Evolutionary conservation across 768 basidiomycete species (phyloP).

Genomic region (Russula olivacea): DNA sequence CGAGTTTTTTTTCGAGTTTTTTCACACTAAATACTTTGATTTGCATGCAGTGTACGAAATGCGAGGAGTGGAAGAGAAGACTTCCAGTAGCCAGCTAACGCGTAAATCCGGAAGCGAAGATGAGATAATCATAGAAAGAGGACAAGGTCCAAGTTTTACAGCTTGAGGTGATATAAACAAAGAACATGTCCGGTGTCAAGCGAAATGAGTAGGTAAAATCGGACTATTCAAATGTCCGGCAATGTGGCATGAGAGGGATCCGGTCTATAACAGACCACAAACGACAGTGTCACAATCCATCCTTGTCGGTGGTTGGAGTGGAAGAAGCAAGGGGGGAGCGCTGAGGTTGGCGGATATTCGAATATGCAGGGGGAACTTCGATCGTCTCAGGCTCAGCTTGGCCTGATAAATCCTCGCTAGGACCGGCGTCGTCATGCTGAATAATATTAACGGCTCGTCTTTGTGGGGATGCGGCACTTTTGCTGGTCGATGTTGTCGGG

Average conservation of each 20-base stretch:
- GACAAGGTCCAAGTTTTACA: constrained; percentile 1
- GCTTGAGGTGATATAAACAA: not conserved
- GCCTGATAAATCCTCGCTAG: constrained; percentile 33
- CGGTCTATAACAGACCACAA: not conserved
- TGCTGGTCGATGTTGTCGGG: constrained; percentile 41
- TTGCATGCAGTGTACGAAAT: no score
- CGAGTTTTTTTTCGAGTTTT: no score
- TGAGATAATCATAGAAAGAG: not conserved
- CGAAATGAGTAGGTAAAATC: not conserved
- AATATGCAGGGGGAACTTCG: constrained; percentile 81
- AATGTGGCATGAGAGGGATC: not conserved
- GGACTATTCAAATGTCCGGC: not conserved
- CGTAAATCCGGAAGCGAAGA: not conserved
- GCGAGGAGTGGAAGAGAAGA: no score
- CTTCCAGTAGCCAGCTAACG: no score
- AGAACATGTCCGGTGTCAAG: not conserved
- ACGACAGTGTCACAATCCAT: not conserved
- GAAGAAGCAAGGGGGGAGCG: not conserved
- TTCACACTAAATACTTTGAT: no score
- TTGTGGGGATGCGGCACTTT: constrained; percentile 40
- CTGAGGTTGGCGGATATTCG: constrained; percentile 40
- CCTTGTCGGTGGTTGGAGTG: no score
- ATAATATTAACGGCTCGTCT: constrained; percentile 81
- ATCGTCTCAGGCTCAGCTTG: constrained; percentile 58
- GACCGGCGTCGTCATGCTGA: constrained; percentile 79